Evolutionary conservation across 1,139 yeast species (phyloP), one percentile per base, ranked within the genome.

Genomic region (Yamadazyma atlantica): DNA sequence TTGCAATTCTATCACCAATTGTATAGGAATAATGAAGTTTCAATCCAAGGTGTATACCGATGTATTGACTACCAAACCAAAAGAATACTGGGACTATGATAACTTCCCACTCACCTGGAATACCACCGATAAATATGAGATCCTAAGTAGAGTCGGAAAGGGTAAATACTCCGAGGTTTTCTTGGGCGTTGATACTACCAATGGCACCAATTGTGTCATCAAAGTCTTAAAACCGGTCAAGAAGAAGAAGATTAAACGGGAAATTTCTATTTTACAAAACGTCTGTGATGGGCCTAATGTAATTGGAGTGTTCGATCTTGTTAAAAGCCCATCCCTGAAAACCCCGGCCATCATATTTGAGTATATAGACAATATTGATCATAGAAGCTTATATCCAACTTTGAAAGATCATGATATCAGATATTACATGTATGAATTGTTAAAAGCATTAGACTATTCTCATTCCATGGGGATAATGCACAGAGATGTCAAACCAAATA

Each of bases 381-480:
- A 89, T 65, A 75, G 97, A 49, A 76, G 85, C 16, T 70, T 92
- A 45, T 92, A 92, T 61, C 94, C 97, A 9, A 85, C 85, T 46
- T 84, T 92, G 54, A 73, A 85, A 17, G 89, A 84, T 54, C 64
- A 66, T 43, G 97, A 92, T 57, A 83, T 90, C 51, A 77, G 94
- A 48, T 89, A 66, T 66, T 92, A 92, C 64, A 88, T 92, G 78
- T 82, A 76, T 49, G 96, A 92, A 65, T 73, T 92, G 44, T 73
- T 92, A 50, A 82, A 78, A 52, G 98, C 97, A 0, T 73, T 92
- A 44, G 97, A 92, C 62, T 92, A 78, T 58, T 84, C 92, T 33
- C 98, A 92, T 63, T 87, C 96, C 7, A 87, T 86, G 87, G 98
- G 98, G 29, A 90, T 92, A 45, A 92, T 92, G 86, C 98, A 92